Evolutionary conservation across 768 basidiomycete genomes (phyloP).

Genomic region (Cystobasidium onofrii): DNA sequence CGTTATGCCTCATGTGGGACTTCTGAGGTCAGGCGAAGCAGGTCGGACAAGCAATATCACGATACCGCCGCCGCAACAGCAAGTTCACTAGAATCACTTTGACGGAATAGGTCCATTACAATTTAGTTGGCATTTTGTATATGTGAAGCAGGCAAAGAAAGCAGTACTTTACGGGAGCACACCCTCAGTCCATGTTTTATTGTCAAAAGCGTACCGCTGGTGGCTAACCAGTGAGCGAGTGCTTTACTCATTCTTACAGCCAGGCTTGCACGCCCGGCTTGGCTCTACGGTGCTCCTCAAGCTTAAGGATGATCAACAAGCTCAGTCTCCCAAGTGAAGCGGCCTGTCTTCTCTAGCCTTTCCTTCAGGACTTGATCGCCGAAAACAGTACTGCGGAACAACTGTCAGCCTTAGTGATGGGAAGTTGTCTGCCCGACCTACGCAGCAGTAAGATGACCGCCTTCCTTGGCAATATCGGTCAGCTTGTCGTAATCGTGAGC

Average conservation of each 20-base stretch:
- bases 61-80: constrained; percentile 37
- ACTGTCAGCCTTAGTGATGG: not conserved
- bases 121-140: not conserved
- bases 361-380: not conserved
- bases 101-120: not conserved
- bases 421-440: not conserved
- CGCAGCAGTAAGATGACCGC: constrained; percentile 76
- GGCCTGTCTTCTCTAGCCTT: constrained; percentile 13
- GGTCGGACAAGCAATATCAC: constrained; percentile 47
- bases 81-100: not conserved
- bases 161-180: not conserved
- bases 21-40: constrained; percentile 69
- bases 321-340: not conserved
- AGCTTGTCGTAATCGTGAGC: constrained; percentile 54
- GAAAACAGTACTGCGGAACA: constrained; percentile 13
- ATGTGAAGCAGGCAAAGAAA: not conserved
- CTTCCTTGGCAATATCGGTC: constrained; percentile 55
- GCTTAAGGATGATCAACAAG: constrained; percentile 8
- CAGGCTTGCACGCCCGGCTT: too few species aligned
- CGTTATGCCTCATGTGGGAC: constrained; percentile 79
- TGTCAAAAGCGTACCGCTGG: too few species aligned
- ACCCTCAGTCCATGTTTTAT: too few species aligned
- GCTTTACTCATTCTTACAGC: too few species aligned
- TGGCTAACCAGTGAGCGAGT: too few species aligned
- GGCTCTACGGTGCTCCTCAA: not conserved